Conservation (phyloP, 1,139 yeast genomes). For the Hyphopichia pseudoburtonii region DNA sequence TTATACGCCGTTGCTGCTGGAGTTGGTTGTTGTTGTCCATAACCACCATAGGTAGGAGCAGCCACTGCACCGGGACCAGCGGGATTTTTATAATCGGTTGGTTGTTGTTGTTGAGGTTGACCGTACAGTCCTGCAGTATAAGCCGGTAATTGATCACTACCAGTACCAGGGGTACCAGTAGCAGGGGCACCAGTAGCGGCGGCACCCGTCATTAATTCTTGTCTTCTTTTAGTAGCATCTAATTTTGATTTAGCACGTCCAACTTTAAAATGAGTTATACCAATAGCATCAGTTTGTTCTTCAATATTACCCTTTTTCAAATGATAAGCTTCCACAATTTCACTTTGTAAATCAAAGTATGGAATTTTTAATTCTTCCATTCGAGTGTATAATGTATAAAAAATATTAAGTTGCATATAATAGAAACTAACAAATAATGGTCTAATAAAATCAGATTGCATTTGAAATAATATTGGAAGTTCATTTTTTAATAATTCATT, state of each 20-base stretch:
- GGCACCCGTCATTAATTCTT: slow-evolving; percentile 45
- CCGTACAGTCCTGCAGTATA: slow-evolving; percentile 26
- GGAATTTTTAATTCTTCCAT: slow-evolving; percentile 98
- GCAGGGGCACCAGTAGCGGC: slow-evolving; percentile 36
- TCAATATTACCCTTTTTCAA: slow-evolving; percentile 88
- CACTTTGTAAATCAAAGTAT: slow-evolving; percentile 82
- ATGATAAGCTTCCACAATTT: slow-evolving; percentile 76
- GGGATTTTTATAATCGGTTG: slow-evolving; percentile 23
- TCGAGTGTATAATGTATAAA: slow-evolving; percentile 83
- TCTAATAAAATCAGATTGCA: slow-evolving; percentile 88
- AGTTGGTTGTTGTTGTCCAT: slow-evolving; percentile 16
- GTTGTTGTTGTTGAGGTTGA: slow-evolving; percentile 8
- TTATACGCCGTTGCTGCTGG: slow-evolving; percentile 13
- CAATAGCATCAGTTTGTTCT: slow-evolving; percentile 82
- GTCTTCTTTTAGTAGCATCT: slow-evolving; percentile 77
- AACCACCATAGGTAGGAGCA: slow-evolving; percentile 19
- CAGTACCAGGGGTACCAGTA: slow-evolving; percentile 23
- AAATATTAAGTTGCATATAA: slow-evolving; percentile 96
- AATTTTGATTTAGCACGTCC: slow-evolving; percentile 85
- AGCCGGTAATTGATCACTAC: slow-evolving; percentile 26
- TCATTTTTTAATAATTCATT: slow-evolving; percentile 91
- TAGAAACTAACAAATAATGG: slow-evolving; percentile 93
- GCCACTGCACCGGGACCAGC: slow-evolving; percentile 17
- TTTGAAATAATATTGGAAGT: slow-evolving; percentile 78
- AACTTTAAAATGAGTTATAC: slow-evolving; percentile 83